phyloP scores from a whole-genome alignment of 83 land plant genomes.

The Diphasiastrum complanatum region DNA sequence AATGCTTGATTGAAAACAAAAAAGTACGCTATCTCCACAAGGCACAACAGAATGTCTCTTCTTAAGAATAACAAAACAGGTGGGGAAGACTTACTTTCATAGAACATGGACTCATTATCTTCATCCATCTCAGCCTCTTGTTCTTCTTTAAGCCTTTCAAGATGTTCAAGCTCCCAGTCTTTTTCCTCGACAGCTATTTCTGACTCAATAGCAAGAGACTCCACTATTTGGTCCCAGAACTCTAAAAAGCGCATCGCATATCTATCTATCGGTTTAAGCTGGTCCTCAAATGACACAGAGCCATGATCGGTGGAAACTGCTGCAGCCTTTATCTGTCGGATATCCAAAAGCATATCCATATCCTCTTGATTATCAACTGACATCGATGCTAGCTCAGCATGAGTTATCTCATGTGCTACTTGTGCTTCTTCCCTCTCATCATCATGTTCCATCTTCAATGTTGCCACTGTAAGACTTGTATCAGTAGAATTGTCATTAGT shows the following conservation, averaged over 20 bases:
- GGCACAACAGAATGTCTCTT: not conserved
- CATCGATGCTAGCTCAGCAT: slow-evolving; percentile 35
- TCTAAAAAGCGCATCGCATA: slow-evolving; percentile 96
- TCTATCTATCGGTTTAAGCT: slow-evolving; percentile 80
- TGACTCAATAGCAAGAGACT: slow-evolving; percentile 57
- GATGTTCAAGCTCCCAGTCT: slow-evolving; percentile 94
- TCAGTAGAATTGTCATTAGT: slow-evolving; percentile 26
- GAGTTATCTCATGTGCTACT: slow-evolving; percentile 18
- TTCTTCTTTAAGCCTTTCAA: slow-evolving; percentile 90
- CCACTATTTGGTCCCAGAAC: slow-evolving; percentile 81
- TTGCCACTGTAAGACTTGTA: slow-evolving; percentile 3
- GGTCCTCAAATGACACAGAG: slow-evolving; percentile 72
- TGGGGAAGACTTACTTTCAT: slow-evolving; percentile 72
- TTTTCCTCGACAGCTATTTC: slow-evolving; percentile 62
- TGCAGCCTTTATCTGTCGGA: slow-evolving; percentile 84
- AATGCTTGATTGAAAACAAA: not conserved
- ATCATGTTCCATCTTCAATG: too few species aligned
- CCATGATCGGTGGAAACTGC: slow-evolving; percentile 88
- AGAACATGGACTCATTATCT: slow-evolving; percentile 88
- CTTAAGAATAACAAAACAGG: not conserved
- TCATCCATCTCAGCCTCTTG: slow-evolving; percentile 98
- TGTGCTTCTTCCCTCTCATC: slow-evolving; percentile 14
- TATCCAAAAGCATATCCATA: slow-evolving; percentile 91
- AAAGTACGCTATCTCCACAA: not conserved
- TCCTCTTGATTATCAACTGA: slow-evolving; percentile 61